Conservation (phyloP, 495 filamentous ascomycete genomes). For the Pseudomonodictys pantanalensis region DNA sequence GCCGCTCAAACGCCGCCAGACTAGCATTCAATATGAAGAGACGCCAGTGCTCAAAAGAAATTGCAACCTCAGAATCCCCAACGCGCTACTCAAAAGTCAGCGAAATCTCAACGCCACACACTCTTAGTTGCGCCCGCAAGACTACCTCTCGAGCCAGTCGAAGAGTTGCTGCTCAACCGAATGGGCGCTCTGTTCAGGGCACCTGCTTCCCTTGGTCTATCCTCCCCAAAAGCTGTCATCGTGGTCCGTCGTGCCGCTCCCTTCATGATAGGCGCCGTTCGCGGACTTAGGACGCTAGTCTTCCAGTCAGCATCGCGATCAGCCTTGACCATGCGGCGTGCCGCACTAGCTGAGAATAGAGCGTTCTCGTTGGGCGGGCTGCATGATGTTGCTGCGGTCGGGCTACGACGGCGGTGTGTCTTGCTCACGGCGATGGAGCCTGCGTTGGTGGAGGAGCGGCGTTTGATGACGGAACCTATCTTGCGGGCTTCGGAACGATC, state of each 20-base stretch:
- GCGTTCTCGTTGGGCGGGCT: conserved; percentile 58
- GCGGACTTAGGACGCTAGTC: conserved; percentile 61
- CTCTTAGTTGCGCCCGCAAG: conserved; percentile 13
- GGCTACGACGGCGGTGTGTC: conserved; percentile 58
- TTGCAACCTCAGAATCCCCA: too few relatives aligned
- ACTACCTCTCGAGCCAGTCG: conserved; percentile 21
- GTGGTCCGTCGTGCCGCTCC: conserved; percentile 36
- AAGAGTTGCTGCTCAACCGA: conserved; percentile 26
- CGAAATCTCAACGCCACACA: conserved; percentile 20
- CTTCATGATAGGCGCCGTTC: conserved; percentile 65
- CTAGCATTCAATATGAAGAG: too few relatives aligned
- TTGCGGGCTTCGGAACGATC: conserved; percentile 58
- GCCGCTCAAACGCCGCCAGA: too few relatives aligned
- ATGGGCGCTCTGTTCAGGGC: conserved; percentile 17
- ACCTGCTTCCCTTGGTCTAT: conserved; percentile 8
- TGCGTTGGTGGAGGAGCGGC: conserved; percentile 43
- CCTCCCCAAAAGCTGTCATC: conserved; percentile 18
- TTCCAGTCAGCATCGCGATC: conserved; percentile 57
- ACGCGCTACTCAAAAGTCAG: not conserved
- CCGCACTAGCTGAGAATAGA: conserved; percentile 68
- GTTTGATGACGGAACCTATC: conserved; percentile 63
- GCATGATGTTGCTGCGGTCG: conserved; percentile 49
- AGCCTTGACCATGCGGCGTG: conserved; percentile 66
- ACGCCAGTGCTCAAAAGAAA: too few relatives aligned
- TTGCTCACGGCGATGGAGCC: conserved; percentile 16